These are phyloP conservation scores for Aspergillus persii DNA, from an alignment of 2,329 filamentous ascomycete genomes.

Conservation along the genomic window DNA sequence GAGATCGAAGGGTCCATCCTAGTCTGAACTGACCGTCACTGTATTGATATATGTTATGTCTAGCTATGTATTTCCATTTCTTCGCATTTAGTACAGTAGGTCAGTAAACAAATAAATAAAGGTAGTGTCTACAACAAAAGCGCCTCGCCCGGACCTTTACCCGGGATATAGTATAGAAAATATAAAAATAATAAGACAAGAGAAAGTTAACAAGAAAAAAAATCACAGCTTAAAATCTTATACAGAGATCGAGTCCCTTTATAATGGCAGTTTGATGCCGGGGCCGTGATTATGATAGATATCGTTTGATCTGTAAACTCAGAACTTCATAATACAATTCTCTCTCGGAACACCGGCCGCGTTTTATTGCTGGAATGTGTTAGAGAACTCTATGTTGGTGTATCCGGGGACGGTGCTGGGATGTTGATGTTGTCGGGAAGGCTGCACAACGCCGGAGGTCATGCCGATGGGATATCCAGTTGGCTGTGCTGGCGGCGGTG, in stretches of 20 bases:
- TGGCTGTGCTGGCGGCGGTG: background rate
- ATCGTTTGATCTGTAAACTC: background rate
- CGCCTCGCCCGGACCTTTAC: too few species aligned
- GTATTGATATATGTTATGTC: too few species aligned
- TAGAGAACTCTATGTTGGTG: slow-evolving; percentile 11
- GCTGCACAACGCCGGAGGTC: slow-evolving; percentile 4
- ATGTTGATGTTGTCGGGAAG: background rate
- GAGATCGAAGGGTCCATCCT: too few species aligned
- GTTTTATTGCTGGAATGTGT: slow-evolving; percentile 9
- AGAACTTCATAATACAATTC: background rate
- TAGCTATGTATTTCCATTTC: background rate
- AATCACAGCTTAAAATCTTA: too few species aligned
- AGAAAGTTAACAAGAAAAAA: too few species aligned
- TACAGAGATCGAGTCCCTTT: too few species aligned
- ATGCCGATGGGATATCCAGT: slow-evolving; percentile 5
- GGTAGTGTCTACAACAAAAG: background rate
- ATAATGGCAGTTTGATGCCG: too few species aligned
- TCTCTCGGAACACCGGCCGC: background rate
- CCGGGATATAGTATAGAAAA: too few species aligned
- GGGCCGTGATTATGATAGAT: background rate
- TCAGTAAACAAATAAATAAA: background rate
- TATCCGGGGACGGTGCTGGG: slow-evolving; percentile 6
- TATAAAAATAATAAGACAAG: too few species aligned
- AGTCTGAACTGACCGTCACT: too few species aligned
- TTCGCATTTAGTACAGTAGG: background rate